phyloP scores from a whole-genome alignment of 768 basidiomycete genomes.

The Podaxis carcinomalis region DNA sequence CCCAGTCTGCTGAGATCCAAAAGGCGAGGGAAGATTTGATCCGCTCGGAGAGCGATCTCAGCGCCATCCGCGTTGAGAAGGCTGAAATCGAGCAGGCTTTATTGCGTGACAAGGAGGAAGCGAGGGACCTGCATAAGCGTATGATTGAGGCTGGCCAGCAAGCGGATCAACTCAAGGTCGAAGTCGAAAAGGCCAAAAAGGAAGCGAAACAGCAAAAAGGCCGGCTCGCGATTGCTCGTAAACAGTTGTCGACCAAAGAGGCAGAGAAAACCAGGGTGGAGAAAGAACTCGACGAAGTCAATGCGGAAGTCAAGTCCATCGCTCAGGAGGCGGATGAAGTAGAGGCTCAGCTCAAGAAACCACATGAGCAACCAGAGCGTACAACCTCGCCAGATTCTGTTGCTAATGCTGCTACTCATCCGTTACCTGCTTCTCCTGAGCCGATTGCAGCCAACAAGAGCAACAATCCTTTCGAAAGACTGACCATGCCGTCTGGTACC shows the following conservation, averaged over 20 bases:
- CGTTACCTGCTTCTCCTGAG: constrained; percentile 70
- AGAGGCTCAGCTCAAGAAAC: constrained; percentile 43
- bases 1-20: constrained; percentile 69
- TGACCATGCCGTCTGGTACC: constrained; percentile 44
- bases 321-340: constrained; percentile 52
- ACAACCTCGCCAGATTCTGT: constrained; percentile 45
- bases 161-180: constrained; percentile 61
- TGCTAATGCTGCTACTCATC: constrained; percentile 61
- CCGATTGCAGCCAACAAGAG: constrained; percentile 61
- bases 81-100: constrained; percentile 84
- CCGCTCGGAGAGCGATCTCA: constrained; percentile 86
- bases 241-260: constrained; percentile 87
- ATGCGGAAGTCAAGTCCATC: constrained; percentile 45
- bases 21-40: constrained; percentile 78
- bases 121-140: constrained; percentile 75
- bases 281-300: constrained; percentile 69
- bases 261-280: constrained; percentile 64
- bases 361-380: constrained; percentile 22
- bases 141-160: constrained; percentile 80
- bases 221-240: constrained; percentile 88
- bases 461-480: constrained; percentile 88
- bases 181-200: constrained; percentile 86
- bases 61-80: constrained; percentile 85
- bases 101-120: constrained; percentile 92
- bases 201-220: constrained; percentile 97